Evolutionary conservation across 2,329 filamentous ascomycete species (phyloP).

Genomic region (Xylaria arbuscula): DNA sequence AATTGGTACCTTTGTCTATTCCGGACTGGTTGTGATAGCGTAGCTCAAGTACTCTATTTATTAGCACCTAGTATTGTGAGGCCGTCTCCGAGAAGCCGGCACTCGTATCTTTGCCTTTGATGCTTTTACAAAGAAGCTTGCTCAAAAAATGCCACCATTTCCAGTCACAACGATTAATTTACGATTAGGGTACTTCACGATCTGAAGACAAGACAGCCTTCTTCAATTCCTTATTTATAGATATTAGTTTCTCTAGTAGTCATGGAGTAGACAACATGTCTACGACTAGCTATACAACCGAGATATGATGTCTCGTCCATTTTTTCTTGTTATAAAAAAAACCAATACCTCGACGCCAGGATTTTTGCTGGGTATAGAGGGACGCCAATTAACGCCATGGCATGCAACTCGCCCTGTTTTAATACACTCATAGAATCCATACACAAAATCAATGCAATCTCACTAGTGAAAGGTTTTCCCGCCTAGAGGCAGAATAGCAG

Average conservation of each 20-base stretch:
- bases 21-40: not conserved
- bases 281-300: slow-evolving; percentile 23
- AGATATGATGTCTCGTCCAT: not conserved
- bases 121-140: not conserved
- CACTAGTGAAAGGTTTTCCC: slow-evolving; percentile 7
- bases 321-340: not conserved
- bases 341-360: slow-evolving; percentile 22
- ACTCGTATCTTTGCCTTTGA: no score
- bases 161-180: not conserved
- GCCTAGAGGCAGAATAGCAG: not conserved
- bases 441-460: slow-evolving; percentile 41
- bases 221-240: not conserved
- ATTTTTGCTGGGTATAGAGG: slow-evolving; percentile 28
- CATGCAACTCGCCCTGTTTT: slow-evolving; percentile 18
- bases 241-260: slow-evolving; percentile 7
- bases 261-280: slow-evolving; percentile 16
- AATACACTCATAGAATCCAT: slow-evolving; percentile 20
- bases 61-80: not conserved
- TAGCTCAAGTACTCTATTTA: not conserved
- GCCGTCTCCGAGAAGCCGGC: no score
- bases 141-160: not conserved
- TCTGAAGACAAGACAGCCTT: not conserved
- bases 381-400: slow-evolving; percentile 30
- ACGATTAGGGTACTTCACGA: not conserved
- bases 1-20: not conserved